These are phyloP conservation scores for Haberlea rhodopensis DNA, from an alignment of 257 asterid genomes.

Conservation along the genomic window DNA sequence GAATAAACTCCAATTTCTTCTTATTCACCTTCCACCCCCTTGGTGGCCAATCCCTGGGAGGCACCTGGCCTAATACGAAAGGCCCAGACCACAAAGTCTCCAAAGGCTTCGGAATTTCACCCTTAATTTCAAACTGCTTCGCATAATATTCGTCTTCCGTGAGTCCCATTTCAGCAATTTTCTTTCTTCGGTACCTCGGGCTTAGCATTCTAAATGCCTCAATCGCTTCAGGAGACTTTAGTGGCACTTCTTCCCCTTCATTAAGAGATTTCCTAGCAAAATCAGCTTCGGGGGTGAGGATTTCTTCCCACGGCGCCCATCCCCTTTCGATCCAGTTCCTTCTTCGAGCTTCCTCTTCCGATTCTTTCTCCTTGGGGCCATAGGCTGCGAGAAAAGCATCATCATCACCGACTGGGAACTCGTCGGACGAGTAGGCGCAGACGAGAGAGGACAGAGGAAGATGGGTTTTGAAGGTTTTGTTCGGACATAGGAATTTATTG, in stretches of 20 bases:
- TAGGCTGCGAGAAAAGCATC: constrained; percentile 65
- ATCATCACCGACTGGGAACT: constrained; percentile 80
- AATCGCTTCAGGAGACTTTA: constrained; percentile 72
- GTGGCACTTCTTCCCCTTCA: constrained; percentile 96
- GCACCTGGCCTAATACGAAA: constrained; percentile 61
- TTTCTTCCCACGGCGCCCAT: constrained; percentile 99
- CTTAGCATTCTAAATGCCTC: constrained; percentile 80
- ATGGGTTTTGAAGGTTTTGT: constrained; percentile 23
- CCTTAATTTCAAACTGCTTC: constrained; percentile 87
- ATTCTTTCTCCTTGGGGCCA: constrained; percentile 72
- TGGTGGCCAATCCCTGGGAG: constrained; percentile 98
- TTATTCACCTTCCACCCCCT: constrained; percentile 86
- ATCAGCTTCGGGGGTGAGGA: constrained; percentile 83
- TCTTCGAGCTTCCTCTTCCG: constrained; percentile 85
- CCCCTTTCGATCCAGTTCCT: constrained; percentile 92
- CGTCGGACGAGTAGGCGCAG: constrained; percentile 65
- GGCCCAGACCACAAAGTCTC: constrained; percentile 80
- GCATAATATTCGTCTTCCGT: constrained; percentile 82
- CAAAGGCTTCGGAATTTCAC: constrained; percentile 76
- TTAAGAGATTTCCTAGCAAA: constrained; percentile 82
- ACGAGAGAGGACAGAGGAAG: constrained; percentile 7
- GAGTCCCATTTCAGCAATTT: constrained; percentile 70
- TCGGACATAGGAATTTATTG: constrained; percentile 26
- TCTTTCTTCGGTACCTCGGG: constrained; percentile 64
- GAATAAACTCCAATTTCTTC: constrained; percentile 79